Evolutionary conservation across 768 basidiomycete species (phyloP).

Genomic region (Suillus fuscotomentosus): DNA sequence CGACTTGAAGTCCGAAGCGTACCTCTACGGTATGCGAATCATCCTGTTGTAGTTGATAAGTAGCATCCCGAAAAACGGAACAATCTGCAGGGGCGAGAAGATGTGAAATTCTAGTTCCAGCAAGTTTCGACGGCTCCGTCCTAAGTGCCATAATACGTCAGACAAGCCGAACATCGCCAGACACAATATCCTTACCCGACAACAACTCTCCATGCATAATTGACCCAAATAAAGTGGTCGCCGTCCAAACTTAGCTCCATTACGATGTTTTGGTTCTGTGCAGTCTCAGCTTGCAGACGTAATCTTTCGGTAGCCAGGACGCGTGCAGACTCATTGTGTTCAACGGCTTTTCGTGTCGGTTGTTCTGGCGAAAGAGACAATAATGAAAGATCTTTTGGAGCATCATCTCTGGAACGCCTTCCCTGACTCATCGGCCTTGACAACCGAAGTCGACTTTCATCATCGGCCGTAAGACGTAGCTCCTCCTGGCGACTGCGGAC

Average conservation of each 20-base stretch:
- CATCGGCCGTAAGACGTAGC: constrained; percentile 34
- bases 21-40: constrained; percentile 95
- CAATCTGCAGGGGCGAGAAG: constrained; percentile 79
- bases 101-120: constrained; percentile 78
- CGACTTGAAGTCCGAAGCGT: constrained; percentile 81
- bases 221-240: constrained; percentile 93
- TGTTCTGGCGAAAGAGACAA: constrained; percentile 37
- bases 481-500: constrained; percentile 34
- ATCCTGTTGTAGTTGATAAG: constrained; percentile 79
- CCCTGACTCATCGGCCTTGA: constrained; percentile 49
- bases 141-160: constrained; percentile 41
- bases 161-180: constrained; percentile 8
- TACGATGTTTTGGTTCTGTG: constrained; percentile 94
- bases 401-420: constrained; percentile 59
- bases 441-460: constrained; percentile 42
- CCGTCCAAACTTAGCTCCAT: constrained; percentile 93
- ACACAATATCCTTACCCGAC: constrained; percentile 61
- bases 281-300: constrained; percentile 87
- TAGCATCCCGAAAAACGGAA: constrained; percentile 84
- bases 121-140: constrained; percentile 75
- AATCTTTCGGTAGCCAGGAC: constrained; percentile 88
- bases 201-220: constrained; percentile 92
- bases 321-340: constrained; percentile 72
- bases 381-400: constrained; percentile 45
- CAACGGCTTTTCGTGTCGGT: constrained; percentile 43